These are phyloP conservation scores for barrel medic (Medicago truncatula) DNA, from an alignment of 306 rosid genomes.

Conservation along the genomic window MtrunA17r5.0-ANR NC_053045.1:43329001-43329500, in stretches of 20 bases:
- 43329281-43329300: not conserved
- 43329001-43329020: slow-evolving; percentile 16
- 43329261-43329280: not conserved
- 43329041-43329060: not conserved
- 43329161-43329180: not conserved
- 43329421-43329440: not conserved
- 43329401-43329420: slow-evolving; percentile 7
- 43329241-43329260: no score
- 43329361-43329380: not conserved
- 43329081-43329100: no score
- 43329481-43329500: slow-evolving; percentile 36
- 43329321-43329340: not conserved
- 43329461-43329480: slow-evolving; percentile 14
- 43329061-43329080: no score
- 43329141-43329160: no score
- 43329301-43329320: not conserved
- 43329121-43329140: not conserved
- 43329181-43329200: not conserved
- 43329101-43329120: not conserved
- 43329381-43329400: not conserved
- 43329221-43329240: not conserved
- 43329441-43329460: slow-evolving; percentile 15
- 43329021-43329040: slow-evolving; percentile 26
- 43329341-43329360: not conserved
- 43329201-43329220: not conserved